Base-by-base conservation (phyloP, 257 asterid species). In the Fraxinus excelsior region DNA sequence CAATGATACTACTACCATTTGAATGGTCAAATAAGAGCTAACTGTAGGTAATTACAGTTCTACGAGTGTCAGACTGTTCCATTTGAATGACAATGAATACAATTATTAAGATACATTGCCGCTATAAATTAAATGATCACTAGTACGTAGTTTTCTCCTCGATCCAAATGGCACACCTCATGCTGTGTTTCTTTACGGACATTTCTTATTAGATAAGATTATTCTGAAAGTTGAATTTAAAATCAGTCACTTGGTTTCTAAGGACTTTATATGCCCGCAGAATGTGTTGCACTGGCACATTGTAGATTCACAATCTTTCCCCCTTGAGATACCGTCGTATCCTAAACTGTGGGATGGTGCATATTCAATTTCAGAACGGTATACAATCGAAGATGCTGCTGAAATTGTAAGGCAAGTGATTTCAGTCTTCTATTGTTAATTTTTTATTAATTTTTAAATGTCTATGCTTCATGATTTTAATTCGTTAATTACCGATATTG, bases 201-300 rank as follows among this genome's bases (percentile, higher is more conserved):
- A 53, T 53, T 19, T 19, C 26, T 53, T 5, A 19, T n/a, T n/a
- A 18, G 64, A 53, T 46, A 46, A 46, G n/a, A 46, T 46, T 14
- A 46, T 46, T 46, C n/a, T 46, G 19, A 46, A 46, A 14, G 56
- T 46, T 53, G 26, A 18, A 73, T 11, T 16, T 12, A n/a, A 58
- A 37, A 37, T 0, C 13, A 0, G 10, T 28, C 9, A 44, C 1
- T 31, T 21, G 65, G 37, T 72, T n/a, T 67, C 13, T 29, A 28
- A 69, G n/a, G 74, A 28, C 46, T 32, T 73, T 65, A 11, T 11
- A 67, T 34, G 12, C 13, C 60, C 56, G 71, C 92, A 95, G 99
- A 95, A 95, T 75, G 99, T 95, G 89, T 84, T 95, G 82, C 99
- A 95, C 76, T 95, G 99, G 99, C 99, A 95, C 82, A 95, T 95